Percentiles rank a stretch among this genome's conserved stretches.
These are phyloP conservation scores for Aspergillus niger DNA, from an alignment of 2,329 filamentous ascomycete species.

Conservation along the genomic window DNA sequence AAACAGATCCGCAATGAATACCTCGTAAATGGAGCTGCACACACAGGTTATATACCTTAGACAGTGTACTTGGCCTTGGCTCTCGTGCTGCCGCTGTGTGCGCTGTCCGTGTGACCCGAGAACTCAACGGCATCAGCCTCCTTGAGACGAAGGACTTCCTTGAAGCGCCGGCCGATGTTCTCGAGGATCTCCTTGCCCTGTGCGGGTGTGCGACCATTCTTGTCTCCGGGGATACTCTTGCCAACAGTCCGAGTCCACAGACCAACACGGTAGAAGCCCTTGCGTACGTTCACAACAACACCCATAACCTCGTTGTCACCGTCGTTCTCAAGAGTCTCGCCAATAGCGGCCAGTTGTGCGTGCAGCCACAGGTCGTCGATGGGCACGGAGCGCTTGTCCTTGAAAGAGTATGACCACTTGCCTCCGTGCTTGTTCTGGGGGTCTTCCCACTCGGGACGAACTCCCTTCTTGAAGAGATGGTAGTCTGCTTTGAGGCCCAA, in stretches of 20 bases:
- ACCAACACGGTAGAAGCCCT: slow-evolving; percentile 96
- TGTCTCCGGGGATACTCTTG: slow-evolving; percentile 75
- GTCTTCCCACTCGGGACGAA: slow-evolving; percentile 98
- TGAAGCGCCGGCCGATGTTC: slow-evolving; percentile 86
- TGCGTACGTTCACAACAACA: slow-evolving; percentile 97
- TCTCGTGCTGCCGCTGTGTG: slow-evolving; percentile 87
- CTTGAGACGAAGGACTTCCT: slow-evolving; percentile 82
- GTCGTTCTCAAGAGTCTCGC: slow-evolving; percentile 94
- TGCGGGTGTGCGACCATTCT: slow-evolving; percentile 71
- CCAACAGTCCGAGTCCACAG: slow-evolving; percentile 96
- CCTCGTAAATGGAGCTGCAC: slow-evolving; percentile 20
- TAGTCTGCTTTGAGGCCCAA: slow-evolving; percentile 98
- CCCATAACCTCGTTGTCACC: slow-evolving; percentile 97
- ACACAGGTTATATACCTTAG: slow-evolving; percentile 49
- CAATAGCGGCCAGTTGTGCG: slow-evolving; percentile 93
- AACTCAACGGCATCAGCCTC: slow-evolving; percentile 83
- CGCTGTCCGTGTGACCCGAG: slow-evolving; percentile 92
- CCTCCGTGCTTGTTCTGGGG: slow-evolving; percentile 98
- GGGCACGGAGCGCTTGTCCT: slow-evolving; percentile 87
- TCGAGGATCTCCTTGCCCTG: slow-evolving; percentile 84
- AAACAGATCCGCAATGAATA: slow-evolving; percentile 19
- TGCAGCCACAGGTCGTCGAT: slow-evolving; percentile 97
- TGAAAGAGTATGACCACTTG: slow-evolving; percentile 98
- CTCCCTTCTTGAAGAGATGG: slow-evolving; percentile 97
- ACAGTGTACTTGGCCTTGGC: slow-evolving; percentile 93